Evolutionary conservation across 805 yeast genomes (phyloP).

Genomic region (Wickerhamiella kurtzmanii): DNA sequence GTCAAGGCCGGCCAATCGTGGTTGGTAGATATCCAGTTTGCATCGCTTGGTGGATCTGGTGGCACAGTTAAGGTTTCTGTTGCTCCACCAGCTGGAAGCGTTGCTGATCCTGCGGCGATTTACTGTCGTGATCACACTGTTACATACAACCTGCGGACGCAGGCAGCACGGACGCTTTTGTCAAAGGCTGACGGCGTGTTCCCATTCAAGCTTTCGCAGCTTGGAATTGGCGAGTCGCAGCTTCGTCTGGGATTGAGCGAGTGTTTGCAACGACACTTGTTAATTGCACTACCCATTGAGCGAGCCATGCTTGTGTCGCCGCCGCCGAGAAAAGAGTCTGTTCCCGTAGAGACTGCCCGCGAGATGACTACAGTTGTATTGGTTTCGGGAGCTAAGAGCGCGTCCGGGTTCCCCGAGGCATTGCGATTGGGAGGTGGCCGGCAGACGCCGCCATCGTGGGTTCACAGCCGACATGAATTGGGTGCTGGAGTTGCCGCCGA

Average conservation of each 20-base stretch:
- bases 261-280: conserved; percentile 63
- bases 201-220: conserved; percentile 77
- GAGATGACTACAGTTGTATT: conserved; percentile 66
- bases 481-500: conserved; percentile 30
- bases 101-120: conserved; percentile 34
- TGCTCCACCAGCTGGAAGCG: conserved; percentile 22
- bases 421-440: conserved; percentile 73
- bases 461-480: conserved; percentile 64
- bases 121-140: conserved; percentile 81
- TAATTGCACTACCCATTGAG: conserved; percentile 60
- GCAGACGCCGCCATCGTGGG: conserved; percentile 64
- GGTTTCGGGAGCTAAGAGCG: conserved; percentile 28
- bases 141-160: conserved; percentile 60
- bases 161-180: conserved; percentile 57
- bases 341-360: conserved; percentile 54
- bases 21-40: conserved; percentile 68
- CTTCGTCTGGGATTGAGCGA: conserved; percentile 69
- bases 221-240: conserved; percentile 48
- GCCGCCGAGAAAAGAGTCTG: conserved; percentile 32
- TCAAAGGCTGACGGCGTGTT: conserved; percentile 73
- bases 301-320: conserved; percentile 63
- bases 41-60: conserved; percentile 38
- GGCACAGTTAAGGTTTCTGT: conserved; percentile 22
- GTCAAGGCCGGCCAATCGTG: conserved; percentile 78
- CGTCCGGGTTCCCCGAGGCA: conserved; percentile 37